Base-by-base conservation (phyloP, 768 basidiomycete genomes). In the Sporobolomyces phaffii region DNA sequence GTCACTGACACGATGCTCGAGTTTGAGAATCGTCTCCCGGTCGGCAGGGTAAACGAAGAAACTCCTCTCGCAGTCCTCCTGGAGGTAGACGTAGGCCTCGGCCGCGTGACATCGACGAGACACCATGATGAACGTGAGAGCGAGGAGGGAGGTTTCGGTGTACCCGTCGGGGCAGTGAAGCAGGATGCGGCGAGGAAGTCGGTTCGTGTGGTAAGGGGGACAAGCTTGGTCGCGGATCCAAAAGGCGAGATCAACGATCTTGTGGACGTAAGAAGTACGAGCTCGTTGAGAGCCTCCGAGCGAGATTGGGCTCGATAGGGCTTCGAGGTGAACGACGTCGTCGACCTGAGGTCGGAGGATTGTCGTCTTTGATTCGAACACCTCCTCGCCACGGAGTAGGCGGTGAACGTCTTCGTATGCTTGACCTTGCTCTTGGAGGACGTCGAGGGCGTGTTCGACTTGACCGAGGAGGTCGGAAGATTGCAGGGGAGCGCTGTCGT, bases 1-100 rank as follows among this genome's bases (percentile, higher is more conserved):
- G 29, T 65, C 66, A 15, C 29, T 34, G 52, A 73, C 64, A 56
- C 71, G 60, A 17, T 44, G 54, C 56, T 75, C 74, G 24, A 75
- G 14, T 52, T 58, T 41, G 38, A 41, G 31, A 31, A 74, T 52
- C 33, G 92, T 76, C 6, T 83, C 83, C 61, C 93, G 77, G 78
- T 98, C 94, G 53, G 80, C 80, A 62, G 85, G 85, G 77, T 96
- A 96, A 58, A 97, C 90, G 72, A 94, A 98, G 80, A 98, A 98
- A 68, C 86, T 88, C 57, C 94, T 65, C 36, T 77, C 73, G 26
- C 75, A 68, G 22, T 75, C 52, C 18, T 79, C 76, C 78, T 98
- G 94, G 69, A 98, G 83, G 76, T 91, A 87, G 36, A 97, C 81
- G 79, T 94, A 97, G 10, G 92, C 94, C 76, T 93, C 90, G 13